phyloP scores from a whole-genome alignment of 495 filamentous ascomycete genomes.

The Penicillium longicatenatum region DNA sequence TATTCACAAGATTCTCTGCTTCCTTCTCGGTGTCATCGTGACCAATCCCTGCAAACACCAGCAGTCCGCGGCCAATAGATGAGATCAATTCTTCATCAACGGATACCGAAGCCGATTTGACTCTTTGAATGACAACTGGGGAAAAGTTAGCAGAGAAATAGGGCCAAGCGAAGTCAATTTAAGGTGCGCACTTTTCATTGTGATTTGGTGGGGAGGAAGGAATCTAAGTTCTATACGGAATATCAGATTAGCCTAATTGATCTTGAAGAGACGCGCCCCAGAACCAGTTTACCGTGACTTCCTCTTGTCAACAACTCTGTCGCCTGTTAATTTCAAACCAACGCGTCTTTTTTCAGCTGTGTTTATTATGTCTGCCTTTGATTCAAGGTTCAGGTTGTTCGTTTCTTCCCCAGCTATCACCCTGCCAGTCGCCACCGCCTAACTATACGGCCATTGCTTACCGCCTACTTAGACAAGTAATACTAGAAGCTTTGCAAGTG shows the following conservation, averaged over 20 bases:
- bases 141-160: constrained; percentile 3
- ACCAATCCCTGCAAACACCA: constrained; percentile 89
- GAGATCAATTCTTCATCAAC: constrained; percentile 92
- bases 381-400: too few species aligned
- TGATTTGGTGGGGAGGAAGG: neutral
- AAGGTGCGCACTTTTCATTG: constrained; percentile 51
- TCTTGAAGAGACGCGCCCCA: neutral
- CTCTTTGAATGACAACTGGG: constrained; percentile 88
- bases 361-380: neutral
- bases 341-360: neutral
- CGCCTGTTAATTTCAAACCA: neutral
- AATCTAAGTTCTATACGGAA: neutral
- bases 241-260: neutral
- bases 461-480: constrained; percentile 31
- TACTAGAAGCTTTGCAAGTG: constrained; percentile 31
- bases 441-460: constrained; percentile 3
- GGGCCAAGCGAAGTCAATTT: neutral
- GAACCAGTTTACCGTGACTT: neutral
- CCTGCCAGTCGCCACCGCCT: neutral
- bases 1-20: constrained; percentile 76
- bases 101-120: constrained; percentile 96
- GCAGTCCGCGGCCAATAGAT: constrained; percentile 82
- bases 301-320: neutral
- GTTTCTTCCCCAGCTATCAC: neutral
- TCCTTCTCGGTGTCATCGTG: constrained; percentile 91